Evolutionary conservation across 2,329 filamentous ascomycete species (phyloP), one percentile per base, ranked within the genome.

Genomic region (Harringtonia aguacate): DNA sequence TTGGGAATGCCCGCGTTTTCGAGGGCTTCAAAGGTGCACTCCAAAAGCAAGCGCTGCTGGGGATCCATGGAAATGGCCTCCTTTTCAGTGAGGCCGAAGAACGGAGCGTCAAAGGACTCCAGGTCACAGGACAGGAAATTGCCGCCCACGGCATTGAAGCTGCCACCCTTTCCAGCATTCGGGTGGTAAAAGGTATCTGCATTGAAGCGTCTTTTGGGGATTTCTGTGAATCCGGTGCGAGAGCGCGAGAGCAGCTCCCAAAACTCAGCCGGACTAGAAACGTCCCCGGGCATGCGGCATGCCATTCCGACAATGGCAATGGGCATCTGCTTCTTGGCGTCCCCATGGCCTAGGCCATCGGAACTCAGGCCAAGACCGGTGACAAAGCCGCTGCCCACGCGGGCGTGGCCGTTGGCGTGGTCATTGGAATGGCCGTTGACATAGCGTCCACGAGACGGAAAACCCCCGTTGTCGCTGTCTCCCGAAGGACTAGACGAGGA

Each of bases 21-120:
- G 10, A 76, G 58, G 0, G 71, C 70, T 53, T 77, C 72, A 46
- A 70, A 76, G 0, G 69, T 67, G 46, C 68, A 72, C 53, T 77
- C 72, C 2, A 75, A 60, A 8, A 73, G 59, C 18, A 73, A 58
- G 2, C 73, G 62, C 46, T 75, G 71, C 47, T 75, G 72, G 1
- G 73, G 73, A 39, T 77, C 72, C 67, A 75, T 70, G 1, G 69
- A 70, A 53, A 74, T 69, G 18, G 41, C 46, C 48, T 69, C 67
- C 48, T 67, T 62, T 1, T 69, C 70, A n/a, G 73, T 57, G 6
- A 34, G 9, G 36, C 65, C 65, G 53, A 75, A 75, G 52, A 75
- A 75, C 0, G 68, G 66, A 1, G 70, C 70, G 41, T 75, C 71
- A 45, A 75, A 74, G 4, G 60, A 58, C 8, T 61, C 58, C 22